Percentiles rank a stretch among this genome's conserved stretches.
Conservation (phyloP, 2,329 filamentous ascomycete species). For the Cladophialophora psammophila region DNA sequence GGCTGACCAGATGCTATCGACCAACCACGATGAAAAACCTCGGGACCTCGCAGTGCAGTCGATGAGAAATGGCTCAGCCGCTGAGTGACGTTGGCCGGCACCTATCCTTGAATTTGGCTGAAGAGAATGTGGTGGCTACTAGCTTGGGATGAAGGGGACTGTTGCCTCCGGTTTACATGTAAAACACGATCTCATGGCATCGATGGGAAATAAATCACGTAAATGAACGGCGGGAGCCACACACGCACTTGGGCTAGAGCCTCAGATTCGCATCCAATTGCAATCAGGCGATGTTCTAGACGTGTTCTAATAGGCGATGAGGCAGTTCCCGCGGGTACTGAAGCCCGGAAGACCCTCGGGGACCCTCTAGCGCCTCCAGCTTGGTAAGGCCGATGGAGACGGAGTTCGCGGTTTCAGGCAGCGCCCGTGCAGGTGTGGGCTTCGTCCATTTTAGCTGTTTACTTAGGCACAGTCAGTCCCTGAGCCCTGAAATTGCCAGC, state of each 20-base stretch:
- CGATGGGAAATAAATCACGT: neutral
- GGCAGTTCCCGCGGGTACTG: neutral
- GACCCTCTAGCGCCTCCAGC: neutral
- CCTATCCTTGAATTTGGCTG: neutral
- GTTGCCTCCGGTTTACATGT: neutral
- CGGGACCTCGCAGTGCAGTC: neutral
- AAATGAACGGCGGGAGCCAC: neutral
- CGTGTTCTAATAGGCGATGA: neutral
- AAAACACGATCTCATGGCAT: neutral
- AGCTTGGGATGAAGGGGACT: neutral
- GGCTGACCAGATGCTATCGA: neutral
- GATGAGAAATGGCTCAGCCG: neutral
- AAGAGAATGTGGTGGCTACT: neutral
- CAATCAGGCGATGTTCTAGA: neutral
- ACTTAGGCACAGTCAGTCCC: neutral
- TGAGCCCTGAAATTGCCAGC: neutral
- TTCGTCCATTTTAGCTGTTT: neutral
- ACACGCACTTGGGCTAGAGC: neutral
- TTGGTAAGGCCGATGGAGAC: neutral
- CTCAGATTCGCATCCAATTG: neutral
- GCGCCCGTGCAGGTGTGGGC: neutral
- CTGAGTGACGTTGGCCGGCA: neutral
- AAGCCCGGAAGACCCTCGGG: neutral
- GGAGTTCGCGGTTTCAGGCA: neutral
- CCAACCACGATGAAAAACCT: neutral